Base-by-base conservation (phyloP, 495 filamentous ascomycete genomes). In the Penicillium turbatum region DNA sequence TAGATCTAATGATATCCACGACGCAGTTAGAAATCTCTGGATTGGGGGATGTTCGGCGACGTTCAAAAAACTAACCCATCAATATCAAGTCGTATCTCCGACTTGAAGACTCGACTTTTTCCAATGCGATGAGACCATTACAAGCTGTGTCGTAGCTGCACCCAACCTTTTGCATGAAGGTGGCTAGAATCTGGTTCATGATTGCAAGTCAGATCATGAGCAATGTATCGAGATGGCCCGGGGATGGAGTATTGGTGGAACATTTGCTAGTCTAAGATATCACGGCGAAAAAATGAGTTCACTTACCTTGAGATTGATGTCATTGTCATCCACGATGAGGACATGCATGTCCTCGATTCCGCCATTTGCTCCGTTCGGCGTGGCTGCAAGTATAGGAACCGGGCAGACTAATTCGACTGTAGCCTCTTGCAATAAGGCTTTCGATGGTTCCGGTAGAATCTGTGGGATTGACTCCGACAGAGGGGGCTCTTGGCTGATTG, bases 71-170 rank as follows among this genome's bases (percentile, higher is more conserved):
- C 56, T 45, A 36, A 60, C 61, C 63, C 56, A 83, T 82, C 21
- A 82, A 72, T 5, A 83, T 71, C 15, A 77, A 63, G 53, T 77
- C 71, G 55, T 77, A 75, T 32, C 38, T 47, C 7, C 42, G 52
- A 27, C 41, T 35, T n/a, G 56, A 32, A 11, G 55, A 35, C 15
- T 67, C 63, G 38, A 73, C 81, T 5, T 67, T 63, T 17, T 82
- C 64, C 17, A 84, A 58, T 2, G 82, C 82, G 34, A 82, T 72
- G 6, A 78, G 67, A 11, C 82, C 82, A 52, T 85, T 79, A 27
- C 65, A 60, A 0, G 82, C 82, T 5, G 73, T 76, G n/a, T 67
- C 64, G 37, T 74, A 77, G 21, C 55, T 60, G 39, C 74, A 73
- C 6, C 67, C 63, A 0, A 78, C 67, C 54, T 78, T 82, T 35